phyloP scores from a whole-genome alignment of 2,329 filamentous ascomycete genomes.

The Talaromyces sp. region DNA sequence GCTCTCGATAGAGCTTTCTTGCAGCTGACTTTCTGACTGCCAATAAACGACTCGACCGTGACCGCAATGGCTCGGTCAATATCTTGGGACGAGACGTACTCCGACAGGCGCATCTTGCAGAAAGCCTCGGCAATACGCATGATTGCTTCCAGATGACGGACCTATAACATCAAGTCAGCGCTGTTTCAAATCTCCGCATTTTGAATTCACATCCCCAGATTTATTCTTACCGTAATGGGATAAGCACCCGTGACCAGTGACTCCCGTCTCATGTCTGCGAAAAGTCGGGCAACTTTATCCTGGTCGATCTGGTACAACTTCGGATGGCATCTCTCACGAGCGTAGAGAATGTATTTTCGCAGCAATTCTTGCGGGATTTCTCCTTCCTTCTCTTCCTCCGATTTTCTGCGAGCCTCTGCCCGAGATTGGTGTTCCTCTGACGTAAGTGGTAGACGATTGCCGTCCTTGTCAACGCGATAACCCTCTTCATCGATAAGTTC shows the following conservation, averaged over 20 bases:
- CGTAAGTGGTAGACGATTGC: conserved; percentile 30
- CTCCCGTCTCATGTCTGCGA: conserved; percentile 93
- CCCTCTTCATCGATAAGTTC: conserved; percentile 61
- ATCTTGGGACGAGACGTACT: conserved; percentile 84
- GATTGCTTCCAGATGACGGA: conserved; percentile 95
- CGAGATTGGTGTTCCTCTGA: conserved; percentile 46
- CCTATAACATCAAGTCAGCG: conserved; percentile 49
- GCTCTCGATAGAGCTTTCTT: conserved; percentile 93
- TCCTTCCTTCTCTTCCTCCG: conserved; percentile 55
- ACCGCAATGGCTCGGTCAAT: conserved; percentile 97
- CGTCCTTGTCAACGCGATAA: conserved; percentile 47
- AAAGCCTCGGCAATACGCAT: conserved; percentile 93
- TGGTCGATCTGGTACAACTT: conserved; percentile 98
- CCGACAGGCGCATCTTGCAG: conserved; percentile 95
- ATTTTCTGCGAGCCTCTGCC: conserved; percentile 38
- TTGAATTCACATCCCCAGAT: neutral
- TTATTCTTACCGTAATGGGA: conserved; percentile 81
- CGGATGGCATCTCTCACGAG: conserved; percentile 79
- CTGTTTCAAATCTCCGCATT: conserved; percentile 17
- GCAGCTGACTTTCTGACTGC: conserved; percentile 92
- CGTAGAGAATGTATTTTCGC: conserved; percentile 95
- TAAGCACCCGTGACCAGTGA: conserved; percentile 91
- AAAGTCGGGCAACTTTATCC: conserved; percentile 90
- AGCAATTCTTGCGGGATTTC: conserved; percentile 88
- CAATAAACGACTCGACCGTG: conserved; percentile 92